Percentiles rank a stretch among this genome's conserved stretches.
Evolutionary conservation across 495 filamentous ascomycete species (phyloP).

Genomic region (Astrocystis sublimbata): DNA sequence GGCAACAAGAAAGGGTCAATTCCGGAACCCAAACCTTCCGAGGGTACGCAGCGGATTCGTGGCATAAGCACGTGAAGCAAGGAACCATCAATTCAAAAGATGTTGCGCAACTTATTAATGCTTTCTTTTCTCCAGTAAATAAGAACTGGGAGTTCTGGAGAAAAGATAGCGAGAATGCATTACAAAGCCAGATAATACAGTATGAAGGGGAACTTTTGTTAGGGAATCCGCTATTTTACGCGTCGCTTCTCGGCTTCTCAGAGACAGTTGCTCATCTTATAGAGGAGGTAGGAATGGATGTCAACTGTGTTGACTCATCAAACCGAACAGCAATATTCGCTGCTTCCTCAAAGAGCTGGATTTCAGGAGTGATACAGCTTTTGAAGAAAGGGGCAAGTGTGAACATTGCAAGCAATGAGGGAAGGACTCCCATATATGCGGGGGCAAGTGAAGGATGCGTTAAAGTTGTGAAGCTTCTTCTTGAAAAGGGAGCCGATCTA

Average conservation of each 20-base stretch:
- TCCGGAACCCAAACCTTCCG: not conserved
- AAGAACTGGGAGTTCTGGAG: slow-evolving; percentile 23
- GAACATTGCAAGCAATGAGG: not conserved
- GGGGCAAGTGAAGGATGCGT: not conserved
- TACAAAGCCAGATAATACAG: not conserved
- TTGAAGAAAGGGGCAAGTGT: not conserved
- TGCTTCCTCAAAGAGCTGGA: not conserved
- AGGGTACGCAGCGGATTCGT: slow-evolving; percentile 5
- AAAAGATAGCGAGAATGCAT: not conserved
- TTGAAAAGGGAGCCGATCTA: not conserved
- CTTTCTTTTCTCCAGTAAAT: slow-evolving; percentile 12
- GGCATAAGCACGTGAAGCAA: not conserved
- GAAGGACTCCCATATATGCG: not conserved
- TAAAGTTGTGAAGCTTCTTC: not conserved
- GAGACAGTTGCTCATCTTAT: not conserved
- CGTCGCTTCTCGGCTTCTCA: not conserved
- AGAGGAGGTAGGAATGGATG: not conserved
- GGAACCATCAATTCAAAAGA: not conserved
- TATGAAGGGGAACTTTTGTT: not conserved
- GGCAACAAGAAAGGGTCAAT: not conserved
- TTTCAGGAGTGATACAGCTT: not conserved
- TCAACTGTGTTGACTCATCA: not conserved
- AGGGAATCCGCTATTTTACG: slow-evolving; percentile 2
- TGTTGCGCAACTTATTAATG: slow-evolving; percentile 7
- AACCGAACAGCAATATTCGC: slow-evolving; percentile 1